Evolutionary conservation across 176 grass and related monocot genomes (phyloP).

Genomic region (Zizania latifolia): DNA sequence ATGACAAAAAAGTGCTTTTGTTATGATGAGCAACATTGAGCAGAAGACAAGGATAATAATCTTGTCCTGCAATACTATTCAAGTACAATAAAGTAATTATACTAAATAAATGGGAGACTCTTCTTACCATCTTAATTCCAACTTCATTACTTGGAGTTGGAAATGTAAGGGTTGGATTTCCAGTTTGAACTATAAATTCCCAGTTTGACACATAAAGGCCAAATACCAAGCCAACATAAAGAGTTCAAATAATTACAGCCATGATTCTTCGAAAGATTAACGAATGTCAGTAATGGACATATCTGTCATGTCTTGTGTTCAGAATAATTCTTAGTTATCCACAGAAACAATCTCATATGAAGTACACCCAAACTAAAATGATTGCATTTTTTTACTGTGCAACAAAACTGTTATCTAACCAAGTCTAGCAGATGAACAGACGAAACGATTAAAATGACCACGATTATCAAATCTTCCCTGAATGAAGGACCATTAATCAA

Average conservation of each 20-base stretch:
- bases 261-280: constrained; percentile 56
- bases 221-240: constrained; percentile 65
- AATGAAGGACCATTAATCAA: background rate
- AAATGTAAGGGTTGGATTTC: constrained; percentile 45
- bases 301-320: background rate
- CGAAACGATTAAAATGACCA: background rate
- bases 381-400: background rate
- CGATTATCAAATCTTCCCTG: background rate
- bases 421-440: constrained; percentile 5
- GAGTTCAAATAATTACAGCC: constrained; percentile 47
- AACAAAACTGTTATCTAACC: background rate
- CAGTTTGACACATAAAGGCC: constrained; percentile 80
- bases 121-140: constrained; percentile 50
- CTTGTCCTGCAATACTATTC: constrained; percentile 75
- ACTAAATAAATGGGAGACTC: background rate
- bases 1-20: constrained; percentile 90
- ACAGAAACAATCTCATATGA: background rate
- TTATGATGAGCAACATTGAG: constrained; percentile 66
- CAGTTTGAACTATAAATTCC: constrained; percentile 70
- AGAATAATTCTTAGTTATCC: background rate
- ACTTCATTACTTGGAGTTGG: constrained; percentile 28
- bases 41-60: constrained; percentile 85
- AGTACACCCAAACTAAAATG: background rate
- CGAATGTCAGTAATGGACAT: constrained; percentile 18
- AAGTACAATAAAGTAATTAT: background rate